Base-by-base conservation (phyloP, 192 early-diverging fungal species). In the Mortierella antarctica region DNA sequence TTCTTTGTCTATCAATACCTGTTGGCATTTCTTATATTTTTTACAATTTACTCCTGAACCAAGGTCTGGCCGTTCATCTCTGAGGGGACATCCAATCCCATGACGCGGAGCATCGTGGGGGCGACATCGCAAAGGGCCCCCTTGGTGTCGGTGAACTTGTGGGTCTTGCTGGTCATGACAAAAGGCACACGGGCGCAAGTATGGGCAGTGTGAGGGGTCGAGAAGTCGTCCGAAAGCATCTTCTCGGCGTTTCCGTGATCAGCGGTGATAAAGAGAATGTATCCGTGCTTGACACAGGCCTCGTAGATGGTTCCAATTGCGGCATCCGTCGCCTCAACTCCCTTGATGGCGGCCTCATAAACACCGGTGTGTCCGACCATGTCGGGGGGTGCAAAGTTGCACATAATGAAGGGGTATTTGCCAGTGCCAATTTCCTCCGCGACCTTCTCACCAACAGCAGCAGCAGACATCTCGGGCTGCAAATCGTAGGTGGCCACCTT, bases 181-280 rank as follows among this genome's bases (percentile, higher is more conserved):
- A 99, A 97, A 45, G 98, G 98, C 64, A 99, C 98, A 62, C 86
- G 84, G 52, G 74, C 61, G 57, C 91, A 93, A 40, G 98, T 99
- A 86, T 99, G 98, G 57, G 97, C 97, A 20, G 98, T 99, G 83
- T 97, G 96, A 45, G 98, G 98, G 51, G 92, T 90, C 31, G 81
- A 86, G 59, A 88, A 89, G 67, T 97, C 95, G 61, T 91, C 93
- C 10, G 90, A 87, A 51, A 97, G 59, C 97, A 99, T 99, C 90
- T 99, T 95, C 78, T 99, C 98, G 41, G 97, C 97, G 78, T 99
- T 99, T 47, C 98, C 98, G 83, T 99, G 98, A 85, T 99, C 98
- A 9, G 98, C 92, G 8, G 97, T 99, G 55, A 99, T 83, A 79
- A 99, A 96, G 50, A 99, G 86, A 51, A 91, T 87, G 79, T 98